Evolutionary conservation across 164 flowering plant species (phyloP), one percentile per base, ranked within the genome.

Genomic region (Vitis vinifera): DNA sequence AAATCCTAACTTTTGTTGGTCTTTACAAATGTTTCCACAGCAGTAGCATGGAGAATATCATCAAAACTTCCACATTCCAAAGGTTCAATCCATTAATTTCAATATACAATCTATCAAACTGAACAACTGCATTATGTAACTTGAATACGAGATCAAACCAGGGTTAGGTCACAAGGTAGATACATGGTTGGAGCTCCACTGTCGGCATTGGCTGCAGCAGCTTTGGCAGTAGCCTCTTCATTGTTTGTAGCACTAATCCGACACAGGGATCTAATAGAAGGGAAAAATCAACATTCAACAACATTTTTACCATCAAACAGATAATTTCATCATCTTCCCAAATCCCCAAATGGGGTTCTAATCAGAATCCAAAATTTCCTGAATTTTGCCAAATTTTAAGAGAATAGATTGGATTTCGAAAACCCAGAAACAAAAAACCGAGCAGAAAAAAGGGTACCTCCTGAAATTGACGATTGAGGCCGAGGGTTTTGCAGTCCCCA

Each of bases 101-200:
- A 23, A 23, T 23, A 23, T 23, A 37, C 44, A 37, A 37, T 37
- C 0, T 37, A 37, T 37, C 44, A 37, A 37, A 37, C 44, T 3
- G 44, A 37, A 37, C 44, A 37, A 37, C 44, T 37, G 44, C 44
- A 37, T 37, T 37, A 37, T 6, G 7, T 52, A 61, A 51, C 48
- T 44, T 17, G 19, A 76, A 62, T 48, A 50, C 9, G 57, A 68
- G 49, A 78, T 60, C 70, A 68, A 74, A 70, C 71, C 61, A 68
- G 69, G 48, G 12, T 56, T 12, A 37, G 51, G 55, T 29, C 59
- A 57, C 49, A 66, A 60, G 53, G 74, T 67, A 3, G 56, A 29
- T 84, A 92, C 98, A 93, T 91, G 75, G 98, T 93, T 67, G 98
- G 89, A 68, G 83, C 90, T 81, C 92, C 92, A 71, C 59, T 84